Base-by-base conservation (phyloP, 352 stramenopile genomes). In the Globisporangium camurandrum region DNA sequence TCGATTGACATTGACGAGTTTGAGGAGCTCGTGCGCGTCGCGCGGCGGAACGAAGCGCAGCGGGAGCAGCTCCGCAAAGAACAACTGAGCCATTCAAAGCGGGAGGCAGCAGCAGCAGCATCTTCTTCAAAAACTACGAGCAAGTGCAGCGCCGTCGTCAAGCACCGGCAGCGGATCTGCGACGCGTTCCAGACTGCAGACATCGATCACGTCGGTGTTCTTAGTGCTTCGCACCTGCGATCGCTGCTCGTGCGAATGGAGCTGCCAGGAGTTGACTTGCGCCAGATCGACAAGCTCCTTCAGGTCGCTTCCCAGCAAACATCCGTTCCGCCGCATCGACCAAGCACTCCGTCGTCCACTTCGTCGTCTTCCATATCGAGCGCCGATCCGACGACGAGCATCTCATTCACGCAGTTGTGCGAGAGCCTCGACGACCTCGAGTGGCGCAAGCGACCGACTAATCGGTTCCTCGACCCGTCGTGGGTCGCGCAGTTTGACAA, bases 1-100 rank as follows among this genome's bases (percentile, higher is more conserved):
- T 84, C 74, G 2, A 90, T 94, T 49, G 78, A 94, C 38, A 71
- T 94, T 27, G 78, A 93, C 54, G 80, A 92, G 47, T 92, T 94
- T 43, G 78, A 91, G 52, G 81, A 87, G 49, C 57, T 94, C 10
- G 67, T 92, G 38, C 82, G 82, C 10, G 68, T 88, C 23, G 72
- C 80, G 0, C 71, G 77, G 17, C 71, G 77, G 9, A 85, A 71
- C 19, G 76, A 88, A 55, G 74, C 75, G 1, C 75, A 88, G 50
- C 78, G 75, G 7, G 75, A 94, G 47, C 78, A 87, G 47, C 49
- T 91, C 23, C 75, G 71, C 38, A 81, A 79, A 54, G 80, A 88
- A 47, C n/a, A n/a, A n/a, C 57, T 85, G 11, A 69, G 67, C 28
- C 59, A 69, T n/a, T 42, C 59, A 9, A 80, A 75, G 38, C 63